Evolutionary conservation across 192 early-diverging fungal genomes (phyloP), one percentile per base, ranked within the genome.

Genomic region (Dispira simplex): DNA sequence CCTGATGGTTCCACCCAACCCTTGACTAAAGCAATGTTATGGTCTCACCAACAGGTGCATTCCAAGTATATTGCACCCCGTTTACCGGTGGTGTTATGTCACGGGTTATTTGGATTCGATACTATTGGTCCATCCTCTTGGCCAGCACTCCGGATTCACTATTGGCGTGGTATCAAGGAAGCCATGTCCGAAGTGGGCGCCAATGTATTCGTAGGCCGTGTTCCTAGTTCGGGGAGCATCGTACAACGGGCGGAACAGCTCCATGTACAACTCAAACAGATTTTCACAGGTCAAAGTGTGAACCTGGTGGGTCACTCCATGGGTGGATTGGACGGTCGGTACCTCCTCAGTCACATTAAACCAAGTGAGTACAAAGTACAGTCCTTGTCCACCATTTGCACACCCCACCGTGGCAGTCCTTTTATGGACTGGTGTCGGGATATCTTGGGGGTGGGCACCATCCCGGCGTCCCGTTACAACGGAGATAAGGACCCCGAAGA

Each of bases 401-500:
- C 95, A 8, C 95, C 95, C 45, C 95, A 98, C 69, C 86, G 90
- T 46, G 95, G 95, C 21, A 85, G 81, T 46, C 81, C 88, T 12
- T 86, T 98, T 70, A 98, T 95, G 92, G 91, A 95, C 76, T 95
- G 88, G 86, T 90, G 85, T 59, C 81, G 87, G 16, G 90, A 95
- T 69, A 79, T 86, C 51, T 73, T 95, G 58, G 88, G 90, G 13
- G 80, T 98, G 0, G 92, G 90, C 2, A 73, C 83, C 60, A 65
- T 78, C 12, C 68, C 75, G 10, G 73, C 72, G 39, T 67, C 68
- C 39, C 58, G 39, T 11, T 44, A 44, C 58, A 60, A 16, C 21
- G 58, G 58, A 2, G 21, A 27, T 44, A 44, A n/a, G 18, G 58
- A 60, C 58, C 58, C 58, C 26, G 58, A 60, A 9, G 58, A 60